phyloP scores from a whole-genome alignment of 2,329 filamentous ascomycete genomes.

The Lasiodiplodia sp. region DNA sequence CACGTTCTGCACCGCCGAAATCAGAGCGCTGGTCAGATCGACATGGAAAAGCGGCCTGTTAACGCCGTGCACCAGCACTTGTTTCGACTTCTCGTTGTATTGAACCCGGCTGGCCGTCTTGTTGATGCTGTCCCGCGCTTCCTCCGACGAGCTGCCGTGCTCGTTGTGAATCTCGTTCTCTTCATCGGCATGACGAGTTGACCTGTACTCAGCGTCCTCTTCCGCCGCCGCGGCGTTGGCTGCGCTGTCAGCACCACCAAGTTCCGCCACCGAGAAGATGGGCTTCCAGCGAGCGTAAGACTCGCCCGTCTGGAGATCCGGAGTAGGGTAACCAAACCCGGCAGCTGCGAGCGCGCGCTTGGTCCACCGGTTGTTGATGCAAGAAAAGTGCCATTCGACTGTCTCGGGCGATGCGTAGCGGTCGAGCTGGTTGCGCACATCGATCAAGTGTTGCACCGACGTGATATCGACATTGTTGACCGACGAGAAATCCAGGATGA shows the following conservation, averaged over 20 bases:
- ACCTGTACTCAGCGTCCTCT: conserved; percentile 38
- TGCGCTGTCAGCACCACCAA: conserved; percentile 74
- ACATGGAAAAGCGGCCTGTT: conserved; percentile 94
- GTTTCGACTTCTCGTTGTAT: conserved; percentile 39
- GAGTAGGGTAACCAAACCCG: conserved; percentile 84
- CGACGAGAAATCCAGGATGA: conserved; percentile 91
- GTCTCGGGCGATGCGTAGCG: conserved; percentile 78
- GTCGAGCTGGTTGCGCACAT: conserved; percentile 93
- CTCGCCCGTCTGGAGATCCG: conserved; percentile 56
- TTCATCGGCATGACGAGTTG: conserved; percentile 20
- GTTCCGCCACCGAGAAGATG: conserved; percentile 93
- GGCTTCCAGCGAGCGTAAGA: conserved; percentile 80
- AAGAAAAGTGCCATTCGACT: conserved; percentile 96
- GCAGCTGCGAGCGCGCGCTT: conserved; percentile 87
- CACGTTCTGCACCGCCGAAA: conserved; percentile 84
- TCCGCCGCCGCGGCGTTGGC: conserved; percentile 70
- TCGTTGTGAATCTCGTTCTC: conserved; percentile 27
- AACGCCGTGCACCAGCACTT: conserved; percentile 77
- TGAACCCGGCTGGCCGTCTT: conserved; percentile 41
- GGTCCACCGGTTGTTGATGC: conserved; percentile 92
- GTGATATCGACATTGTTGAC: conserved; percentile 96
- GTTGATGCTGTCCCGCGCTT: conserved; percentile 35
- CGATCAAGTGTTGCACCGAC: conserved; percentile 89
- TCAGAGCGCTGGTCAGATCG: conserved; percentile 86
- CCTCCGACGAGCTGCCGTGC: conserved; percentile 14